Percentiles rank a stretch among this genome's conserved stretches.
Conservation (phyloP, 768 basidiomycete species). For the Amanita subjunquillea region DNA sequence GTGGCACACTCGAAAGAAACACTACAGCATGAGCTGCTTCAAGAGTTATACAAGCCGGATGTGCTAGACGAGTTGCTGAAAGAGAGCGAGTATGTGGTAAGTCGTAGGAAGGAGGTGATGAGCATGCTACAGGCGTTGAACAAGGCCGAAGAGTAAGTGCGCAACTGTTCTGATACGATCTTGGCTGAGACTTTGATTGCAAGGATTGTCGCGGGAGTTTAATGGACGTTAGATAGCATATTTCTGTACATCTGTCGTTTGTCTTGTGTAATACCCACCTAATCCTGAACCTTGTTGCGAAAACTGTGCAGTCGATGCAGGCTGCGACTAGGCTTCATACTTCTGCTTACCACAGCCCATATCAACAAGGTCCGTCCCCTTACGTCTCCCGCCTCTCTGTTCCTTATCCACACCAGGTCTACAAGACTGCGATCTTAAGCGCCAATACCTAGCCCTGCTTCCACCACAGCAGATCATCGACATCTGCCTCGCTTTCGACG, state of each 20-base stretch:
- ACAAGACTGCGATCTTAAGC: conserved; percentile 55
- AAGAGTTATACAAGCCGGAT: conserved; percentile 95
- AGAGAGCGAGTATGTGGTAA: conserved; percentile 86
- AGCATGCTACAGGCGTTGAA: conserved; percentile 91
- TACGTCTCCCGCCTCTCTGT: conserved; percentile 6
- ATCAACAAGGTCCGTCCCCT: conserved; percentile 18
- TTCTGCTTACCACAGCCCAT: conserved; percentile 21
- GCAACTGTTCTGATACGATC: conserved; percentile 2
- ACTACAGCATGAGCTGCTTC: conserved; percentile 86
- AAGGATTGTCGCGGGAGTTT: conserved; percentile 24
- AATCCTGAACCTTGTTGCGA: conserved; percentile 49
- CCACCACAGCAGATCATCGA: conserved; percentile 68
- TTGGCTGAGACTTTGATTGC: conserved; percentile 9
- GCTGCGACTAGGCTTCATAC: conserved; percentile 25
- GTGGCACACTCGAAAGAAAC: conserved; percentile 92
- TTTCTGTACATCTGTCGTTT: background rate
- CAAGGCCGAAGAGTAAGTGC: conserved; percentile 88
- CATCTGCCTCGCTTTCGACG: conserved; percentile 63
- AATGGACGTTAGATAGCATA: conserved; percentile 5
- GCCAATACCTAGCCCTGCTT: conserved; percentile 59
- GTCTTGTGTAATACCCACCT: conserved; percentile 2
- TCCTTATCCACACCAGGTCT: conserved; percentile 15
- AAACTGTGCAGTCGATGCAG: conserved; percentile 73
- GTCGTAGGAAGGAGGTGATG: conserved; percentile 87
- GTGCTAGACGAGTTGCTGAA: conserved; percentile 92